Evolutionary conservation across 345 rosid genomes (phyloP).

Genomic region (Citrus cavaleriei): DNA sequence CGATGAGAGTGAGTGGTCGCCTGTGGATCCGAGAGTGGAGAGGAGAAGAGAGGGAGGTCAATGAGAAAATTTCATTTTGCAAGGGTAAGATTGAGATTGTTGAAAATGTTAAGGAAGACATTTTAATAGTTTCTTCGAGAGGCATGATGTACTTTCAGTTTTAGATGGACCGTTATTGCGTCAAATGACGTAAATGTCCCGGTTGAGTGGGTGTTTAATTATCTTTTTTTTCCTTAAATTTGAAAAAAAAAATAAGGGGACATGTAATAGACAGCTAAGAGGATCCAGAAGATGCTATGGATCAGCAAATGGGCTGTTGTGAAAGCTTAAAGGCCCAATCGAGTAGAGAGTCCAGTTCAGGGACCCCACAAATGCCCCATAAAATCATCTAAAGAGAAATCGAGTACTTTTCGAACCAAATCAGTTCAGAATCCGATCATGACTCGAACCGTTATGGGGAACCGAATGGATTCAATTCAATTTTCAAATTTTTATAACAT

Average conservation of each 20-base stretch:
- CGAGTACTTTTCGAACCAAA: too few species aligned
- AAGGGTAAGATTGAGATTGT: conserved; percentile 33
- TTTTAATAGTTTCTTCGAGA: neutral
- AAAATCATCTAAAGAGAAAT: neutral
- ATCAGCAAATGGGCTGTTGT: neutral
- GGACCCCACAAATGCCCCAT: neutral
- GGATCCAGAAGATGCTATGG: neutral
- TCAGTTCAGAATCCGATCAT: too few species aligned
- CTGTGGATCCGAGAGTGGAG: neutral
- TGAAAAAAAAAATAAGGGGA: too few species aligned
- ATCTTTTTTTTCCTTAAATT: neutral
- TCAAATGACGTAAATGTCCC: neutral
- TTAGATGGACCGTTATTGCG: neutral
- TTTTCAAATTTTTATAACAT: too few species aligned
- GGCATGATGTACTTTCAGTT: neutral
- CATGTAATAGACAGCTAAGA: neutral
- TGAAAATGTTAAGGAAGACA: conserved; percentile 28
- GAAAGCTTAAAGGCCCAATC: neutral
- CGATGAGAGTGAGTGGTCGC: conserved; percentile 14
- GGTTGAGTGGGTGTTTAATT: neutral
- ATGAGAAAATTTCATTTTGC: conserved; percentile 25
- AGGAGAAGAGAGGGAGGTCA: conserved; percentile 10
- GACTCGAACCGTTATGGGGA: too few species aligned
- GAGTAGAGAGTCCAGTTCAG: neutral
- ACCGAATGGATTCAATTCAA: too few species aligned